Conservation (phyloP, 208 protist genomes). For the Trypanosoma boissoni region DNA sequence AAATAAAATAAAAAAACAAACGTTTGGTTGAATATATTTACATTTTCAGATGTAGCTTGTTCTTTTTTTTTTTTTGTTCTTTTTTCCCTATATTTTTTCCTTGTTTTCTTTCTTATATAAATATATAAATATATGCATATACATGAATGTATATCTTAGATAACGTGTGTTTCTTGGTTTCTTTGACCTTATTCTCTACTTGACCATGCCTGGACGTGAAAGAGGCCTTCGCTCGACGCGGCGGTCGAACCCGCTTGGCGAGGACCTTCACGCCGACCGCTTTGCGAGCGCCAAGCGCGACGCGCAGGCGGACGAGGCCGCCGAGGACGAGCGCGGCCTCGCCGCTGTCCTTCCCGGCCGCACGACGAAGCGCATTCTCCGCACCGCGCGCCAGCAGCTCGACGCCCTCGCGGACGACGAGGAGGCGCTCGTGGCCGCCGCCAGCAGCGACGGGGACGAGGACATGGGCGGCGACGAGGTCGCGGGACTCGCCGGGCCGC, state of each 20-base stretch:
- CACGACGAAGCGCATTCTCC: conserved; percentile 75
- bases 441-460: conserved; percentile 2
- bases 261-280: conserved; percentile 77
- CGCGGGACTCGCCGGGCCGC: background rate
- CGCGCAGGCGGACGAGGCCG: conserved; percentile 18
- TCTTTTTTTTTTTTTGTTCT: conserved; percentile 1
- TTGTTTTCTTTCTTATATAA: background rate
- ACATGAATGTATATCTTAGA: background rate
- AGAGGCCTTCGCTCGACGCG: conserved; percentile 37
- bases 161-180: conserved; percentile 2
- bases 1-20: too few relatives aligned
- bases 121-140: too few relatives aligned
- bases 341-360: conserved; percentile 67
- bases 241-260: conserved; percentile 71
- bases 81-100: conserved; percentile 16
- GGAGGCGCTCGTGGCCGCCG: background rate
- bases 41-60: too few relatives aligned
- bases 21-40: too few relatives aligned
- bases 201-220: conserved; percentile 35
- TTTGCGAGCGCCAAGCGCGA: conserved; percentile 61
- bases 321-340: conserved; percentile 51
- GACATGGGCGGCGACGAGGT: conserved; percentile 14
- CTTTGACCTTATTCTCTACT: background rate
- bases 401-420: conserved; percentile 55
- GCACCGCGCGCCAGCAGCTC: conserved; percentile 68